Evolutionary conservation across 1,284 basidiomycete genomes (phyloP).

Genomic region (Fomitopsis palustris): DNA sequence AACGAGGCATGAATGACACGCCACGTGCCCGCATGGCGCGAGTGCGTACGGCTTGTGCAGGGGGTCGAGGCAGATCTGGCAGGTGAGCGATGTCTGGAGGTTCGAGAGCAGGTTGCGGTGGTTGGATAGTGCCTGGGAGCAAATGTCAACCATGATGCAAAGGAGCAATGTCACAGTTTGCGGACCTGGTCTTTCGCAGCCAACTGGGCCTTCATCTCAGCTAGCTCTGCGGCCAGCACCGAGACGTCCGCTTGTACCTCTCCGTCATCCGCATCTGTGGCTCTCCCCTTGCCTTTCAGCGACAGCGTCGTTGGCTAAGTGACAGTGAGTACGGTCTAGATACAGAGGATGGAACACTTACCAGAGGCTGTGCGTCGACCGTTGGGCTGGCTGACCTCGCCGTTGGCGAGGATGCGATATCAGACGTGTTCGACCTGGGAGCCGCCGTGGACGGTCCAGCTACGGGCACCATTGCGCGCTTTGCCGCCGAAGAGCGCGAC

Average conservation of each 20-base stretch:
- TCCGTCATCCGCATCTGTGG: background rate
- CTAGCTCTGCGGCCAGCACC: constrained; percentile 2
- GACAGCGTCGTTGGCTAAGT: background rate
- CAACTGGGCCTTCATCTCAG: constrained; percentile 11
- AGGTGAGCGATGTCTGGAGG: constrained; percentile 60
- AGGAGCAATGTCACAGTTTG: no score
- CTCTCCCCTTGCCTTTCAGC: constrained; percentile 1
- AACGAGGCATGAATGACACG: constrained; percentile 68
- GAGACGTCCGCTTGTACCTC: background rate
- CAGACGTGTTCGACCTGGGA: background rate
- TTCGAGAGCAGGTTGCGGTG: constrained; percentile 48
- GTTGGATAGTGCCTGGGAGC: constrained; percentile 33
- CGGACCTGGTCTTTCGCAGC: constrained; percentile 16
- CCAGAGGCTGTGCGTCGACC: background rate
- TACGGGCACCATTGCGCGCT: background rate
- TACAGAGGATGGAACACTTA: background rate
- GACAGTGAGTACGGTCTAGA: background rate
- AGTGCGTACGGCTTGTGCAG: constrained; percentile 68
- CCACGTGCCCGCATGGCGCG: constrained; percentile 70
- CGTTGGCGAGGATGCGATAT: background rate
- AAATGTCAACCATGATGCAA: no score
- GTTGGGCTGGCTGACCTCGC: background rate
- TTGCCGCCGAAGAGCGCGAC: background rate
- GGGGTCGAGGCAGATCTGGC: constrained; percentile 72
- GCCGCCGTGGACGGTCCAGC: background rate